Evolutionary conservation across 768 basidiomycete genomes (phyloP), one percentile per base, ranked within the genome.

Genomic region (Hericium erinaceus): DNA sequence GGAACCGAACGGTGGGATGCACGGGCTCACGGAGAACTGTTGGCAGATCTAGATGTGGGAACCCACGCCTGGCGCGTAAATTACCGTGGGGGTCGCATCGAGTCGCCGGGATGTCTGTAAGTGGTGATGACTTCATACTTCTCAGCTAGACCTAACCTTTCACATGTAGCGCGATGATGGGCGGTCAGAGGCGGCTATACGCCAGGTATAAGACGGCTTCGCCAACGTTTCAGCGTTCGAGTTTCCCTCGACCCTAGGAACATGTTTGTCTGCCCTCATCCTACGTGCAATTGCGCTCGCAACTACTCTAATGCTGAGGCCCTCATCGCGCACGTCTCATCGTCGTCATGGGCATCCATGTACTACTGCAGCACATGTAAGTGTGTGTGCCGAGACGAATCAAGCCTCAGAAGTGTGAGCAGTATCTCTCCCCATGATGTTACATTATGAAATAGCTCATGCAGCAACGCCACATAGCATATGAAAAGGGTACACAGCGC

Each of bases 241-340:
- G n/a, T 26, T 16, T 53, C 15, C n/a, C n/a, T 53, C 5, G 28
- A 15, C 39, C 16, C 5, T 5, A 15, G n/a, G 26, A 55, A 16
- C 28, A 61, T 63, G 60, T 56, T 56, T 39, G 37, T 55, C 53
- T 63, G 62, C 33, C 62, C 62, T 46, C 57, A 63, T 53, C 50
- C 60, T 13, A 4, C 44, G 9, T 63, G 62, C 51, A 49, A 51
- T 40, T 63, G 60, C 54, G 60, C 24, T 18, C 62, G 61, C 48
- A 56, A 38, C 52, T 53, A 54, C 41, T 24, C 57, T 18, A 2
- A 55, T 1, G 57, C 54, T 15, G 53, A 61, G 39, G 24, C 24
- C 2, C 61, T 63, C 48, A 24, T 49, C 28, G 39, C 20, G 39
- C 62, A 63, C 41, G 61, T 61, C 18, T 22, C 51, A 22, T 44